Base-by-base conservation (phyloP, 2,329 filamentous ascomycete species). In the Aphanoascus verrucosus region DNA sequence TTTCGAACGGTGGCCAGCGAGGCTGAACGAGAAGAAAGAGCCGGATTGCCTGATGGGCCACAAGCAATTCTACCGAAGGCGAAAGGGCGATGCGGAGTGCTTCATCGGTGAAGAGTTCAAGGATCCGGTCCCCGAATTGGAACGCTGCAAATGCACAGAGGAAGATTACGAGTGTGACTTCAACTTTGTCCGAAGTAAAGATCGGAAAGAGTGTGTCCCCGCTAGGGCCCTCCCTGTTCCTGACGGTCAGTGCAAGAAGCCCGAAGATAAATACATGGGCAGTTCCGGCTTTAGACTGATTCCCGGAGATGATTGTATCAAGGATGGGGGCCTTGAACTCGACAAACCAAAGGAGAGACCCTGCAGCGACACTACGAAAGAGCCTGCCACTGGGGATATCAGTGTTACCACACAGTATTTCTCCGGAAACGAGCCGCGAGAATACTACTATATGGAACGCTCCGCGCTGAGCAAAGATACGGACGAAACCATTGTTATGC, bases 141-240 rank as follows among this genome's bases (percentile, higher is more conserved):
- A 88, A 61, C 70, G 81, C 45, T 98, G 93, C 74, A 81, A 87
- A 40, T 98, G 93, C 69, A 82, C 83, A 0, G 81, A 85, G 54
- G 74, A 77, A 34, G 94, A 98, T 67, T 98, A 94, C 66, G 93
- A 98, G 71, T 98, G 93, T 67, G 91, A 97, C 65, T 95, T 86
- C 75, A 94, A 94, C 68, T 97, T 95, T 66, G 74, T 82, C 55
- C 80, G 80, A 61, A 76, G 77, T 35, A 74, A 80, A 2, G 81
- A 91, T 57, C 77, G 79, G 50, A 80, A 79, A 48, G 77, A 84
- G 57, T 97, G 93, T 65, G 75, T 82, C 20, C 77, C 79, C 6
- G 79, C 76, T 23, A 82, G 80, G 0, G 73, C 79, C 2, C 67
- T 94, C 42, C 67, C 75, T 1, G 73, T 82, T 1, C 89, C 90